phyloP scores from a whole-genome alignment of 2,329 filamentous ascomycete genomes.

The Aspergillus pseudotamarii region DNA sequence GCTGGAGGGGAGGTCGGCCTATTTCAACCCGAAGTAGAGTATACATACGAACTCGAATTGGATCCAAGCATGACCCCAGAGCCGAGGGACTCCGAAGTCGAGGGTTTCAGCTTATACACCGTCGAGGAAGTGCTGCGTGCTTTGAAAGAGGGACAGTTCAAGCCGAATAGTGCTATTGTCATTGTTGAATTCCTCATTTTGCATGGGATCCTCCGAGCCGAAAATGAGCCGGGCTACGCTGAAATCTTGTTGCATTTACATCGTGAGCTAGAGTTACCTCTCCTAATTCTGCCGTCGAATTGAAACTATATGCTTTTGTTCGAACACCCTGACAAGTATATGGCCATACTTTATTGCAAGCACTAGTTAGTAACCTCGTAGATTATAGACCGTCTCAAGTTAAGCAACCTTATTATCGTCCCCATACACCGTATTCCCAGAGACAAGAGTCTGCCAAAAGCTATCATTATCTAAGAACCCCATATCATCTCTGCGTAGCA shows the following conservation, averaged over 20 bases:
- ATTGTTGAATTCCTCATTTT: constrained; percentile 37
- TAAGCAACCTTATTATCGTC: too few relatives aligned
- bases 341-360: neutral
- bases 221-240: constrained; percentile 32
- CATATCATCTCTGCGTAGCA: neutral
- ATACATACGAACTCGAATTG: constrained; percentile 38
- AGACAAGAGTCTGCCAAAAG: neutral
- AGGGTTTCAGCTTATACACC: constrained; percentile 30
- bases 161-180: constrained; percentile 35
- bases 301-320: too few relatives aligned
- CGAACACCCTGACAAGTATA: too few relatives aligned
- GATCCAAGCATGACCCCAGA: constrained; percentile 21
- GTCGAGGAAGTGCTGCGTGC: constrained; percentile 30
- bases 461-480: neutral
- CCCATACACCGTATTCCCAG: too few relatives aligned
- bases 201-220: constrained; percentile 32
- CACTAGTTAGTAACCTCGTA: too few relatives aligned
- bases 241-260: constrained; percentile 36
- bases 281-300: neutral
- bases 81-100: constrained; percentile 34
- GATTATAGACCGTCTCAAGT: too few relatives aligned
- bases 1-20: constrained; percentile 13
- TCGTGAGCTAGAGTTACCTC: constrained; percentile 10
- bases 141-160: constrained; percentile 30
- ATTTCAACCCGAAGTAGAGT: constrained; percentile 36